phyloP scores from a whole-genome alignment of 2,329 filamentous ascomycete genomes.

The Aspergillus japonicus region DNA sequence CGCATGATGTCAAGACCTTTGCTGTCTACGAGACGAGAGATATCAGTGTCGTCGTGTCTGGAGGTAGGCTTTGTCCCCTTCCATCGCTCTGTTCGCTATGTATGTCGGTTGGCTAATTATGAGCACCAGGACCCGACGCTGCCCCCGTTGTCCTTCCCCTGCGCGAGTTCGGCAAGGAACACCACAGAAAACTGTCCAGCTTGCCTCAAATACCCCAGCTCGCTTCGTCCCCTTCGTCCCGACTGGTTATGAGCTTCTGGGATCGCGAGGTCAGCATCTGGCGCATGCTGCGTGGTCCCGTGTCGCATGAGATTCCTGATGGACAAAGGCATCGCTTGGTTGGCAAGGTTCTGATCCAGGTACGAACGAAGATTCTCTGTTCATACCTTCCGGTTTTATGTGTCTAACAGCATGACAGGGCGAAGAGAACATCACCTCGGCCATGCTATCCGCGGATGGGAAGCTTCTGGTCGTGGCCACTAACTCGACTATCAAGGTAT shows the following conservation, averaged over 20 bases:
- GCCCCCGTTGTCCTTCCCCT: conserved; percentile 79
- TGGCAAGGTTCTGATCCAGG: conserved; percentile 62
- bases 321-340: conserved; percentile 51
- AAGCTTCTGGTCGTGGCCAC: conserved; percentile 75
- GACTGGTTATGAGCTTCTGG: conserved; percentile 89
- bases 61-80: conserved; percentile 59
- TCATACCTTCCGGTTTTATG: not conserved
- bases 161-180: conserved; percentile 71
- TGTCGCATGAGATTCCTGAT: conserved; percentile 49
- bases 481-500: conserved; percentile 71
- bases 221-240: conserved; percentile 67
- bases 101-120: conserved; percentile 10
- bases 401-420: conserved; percentile 47
- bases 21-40: conserved; percentile 80
- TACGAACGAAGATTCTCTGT: conserved; percentile 21
- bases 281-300: conserved; percentile 54
- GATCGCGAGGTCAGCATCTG: conserved; percentile 83
- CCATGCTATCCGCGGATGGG: conserved; percentile 68
- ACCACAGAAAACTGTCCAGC: conserved; percentile 77
- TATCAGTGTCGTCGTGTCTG: conserved; percentile 85
- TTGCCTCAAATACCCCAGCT: conserved; percentile 77
- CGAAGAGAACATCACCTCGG: conserved; percentile 79
- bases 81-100: not conserved
- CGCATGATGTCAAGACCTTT: conserved; percentile 93
- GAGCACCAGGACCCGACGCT: conserved; percentile 71